Conservation (phyloP, 495 filamentous ascomycete genomes). For the Sporormia fimetaria region DNA sequence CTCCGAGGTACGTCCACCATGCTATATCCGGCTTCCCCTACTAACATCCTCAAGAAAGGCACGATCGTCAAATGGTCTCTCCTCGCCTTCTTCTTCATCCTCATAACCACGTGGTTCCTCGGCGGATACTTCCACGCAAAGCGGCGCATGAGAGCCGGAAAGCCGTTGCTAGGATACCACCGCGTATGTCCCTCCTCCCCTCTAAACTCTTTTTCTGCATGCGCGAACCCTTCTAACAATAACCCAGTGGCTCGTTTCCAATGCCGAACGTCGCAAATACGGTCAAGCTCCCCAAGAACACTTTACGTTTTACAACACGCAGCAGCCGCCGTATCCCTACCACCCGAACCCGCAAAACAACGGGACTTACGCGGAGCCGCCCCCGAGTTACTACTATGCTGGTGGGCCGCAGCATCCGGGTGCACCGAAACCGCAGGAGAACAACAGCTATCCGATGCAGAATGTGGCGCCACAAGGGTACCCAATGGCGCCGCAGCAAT, state of each 20-base stretch:
- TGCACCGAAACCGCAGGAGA: slow-evolving; percentile 46
- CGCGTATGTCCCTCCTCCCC: slow-evolving; percentile 36
- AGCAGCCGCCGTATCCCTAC: slow-evolving; percentile 35
- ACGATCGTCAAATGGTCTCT: slow-evolving; percentile 57
- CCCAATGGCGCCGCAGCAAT: slow-evolving; percentile 5
- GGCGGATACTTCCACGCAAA: slow-evolving; percentile 55
- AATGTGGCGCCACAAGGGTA: slow-evolving; percentile 2
- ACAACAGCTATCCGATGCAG: slow-evolving; percentile 12
- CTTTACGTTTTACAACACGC: slow-evolving; percentile 35
- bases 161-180: slow-evolving; percentile 54
- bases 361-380: slow-evolving; percentile 32
- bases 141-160: slow-evolving; percentile 48
- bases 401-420: slow-evolving; percentile 43
- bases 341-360: slow-evolving; percentile 43
- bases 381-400: slow-evolving; percentile 35
- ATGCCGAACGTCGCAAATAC: slow-evolving; percentile 42
- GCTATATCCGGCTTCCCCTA: neutral
- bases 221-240: slow-evolving; percentile 7
- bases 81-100: slow-evolving; percentile 40
- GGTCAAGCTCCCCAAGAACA: slow-evolving; percentile 29
- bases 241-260: slow-evolving; percentile 52
- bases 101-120: slow-evolving; percentile 45
- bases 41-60: slow-evolving; percentile 38
- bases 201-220: neutral
- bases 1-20: slow-evolving; percentile 10